These are phyloP conservation scores for Cryptosporidium andersoni DNA, from an alignment of 169 alveolate species.

Conservation along the genomic window DNA sequence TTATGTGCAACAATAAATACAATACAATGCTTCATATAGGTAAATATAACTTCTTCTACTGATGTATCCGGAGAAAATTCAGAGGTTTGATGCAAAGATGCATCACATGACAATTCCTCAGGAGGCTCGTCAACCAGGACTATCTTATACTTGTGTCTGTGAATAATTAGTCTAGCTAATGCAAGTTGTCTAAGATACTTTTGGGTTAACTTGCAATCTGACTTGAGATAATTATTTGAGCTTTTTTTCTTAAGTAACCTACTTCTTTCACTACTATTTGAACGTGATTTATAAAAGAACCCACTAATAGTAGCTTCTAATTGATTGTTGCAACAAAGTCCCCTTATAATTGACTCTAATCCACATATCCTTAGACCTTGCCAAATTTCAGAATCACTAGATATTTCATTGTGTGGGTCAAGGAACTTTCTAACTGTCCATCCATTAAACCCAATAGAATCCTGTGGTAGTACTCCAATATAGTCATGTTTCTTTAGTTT, in stretches of 20 bases:
- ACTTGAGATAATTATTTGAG: background rate
- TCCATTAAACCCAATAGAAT: constrained; percentile 73
- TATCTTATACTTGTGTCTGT: constrained; percentile 77
- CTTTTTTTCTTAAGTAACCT: background rate
- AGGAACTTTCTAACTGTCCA: constrained; percentile 76
- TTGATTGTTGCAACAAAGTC: background rate
- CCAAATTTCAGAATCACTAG: constrained; percentile 68
- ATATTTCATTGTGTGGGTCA: constrained; percentile 72
- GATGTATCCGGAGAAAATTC: background rate
- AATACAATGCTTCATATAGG: constrained; percentile 40
- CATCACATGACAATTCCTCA: constrained; percentile 32
- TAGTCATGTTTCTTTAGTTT: constrained; percentile 47
- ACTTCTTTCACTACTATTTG: background rate
- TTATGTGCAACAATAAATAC: constrained; percentile 61
- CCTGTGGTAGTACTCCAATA: constrained; percentile 76
- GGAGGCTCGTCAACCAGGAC: constrained; percentile 85
- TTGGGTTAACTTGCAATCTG: constrained; percentile 44
- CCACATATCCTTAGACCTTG: constrained; percentile 39
- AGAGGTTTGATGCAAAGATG: background rate
- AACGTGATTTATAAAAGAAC: background rate
- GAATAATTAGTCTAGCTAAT: constrained; percentile 78
- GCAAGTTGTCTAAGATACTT: constrained; percentile 79
- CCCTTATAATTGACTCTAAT: constrained; percentile 7
- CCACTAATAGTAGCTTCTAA: constrained; percentile 8
- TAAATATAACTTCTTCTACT: constrained; percentile 46